phyloP scores from a whole-genome alignment of 1,139 yeast species.

The Magnusiomyces sp. region DNA sequence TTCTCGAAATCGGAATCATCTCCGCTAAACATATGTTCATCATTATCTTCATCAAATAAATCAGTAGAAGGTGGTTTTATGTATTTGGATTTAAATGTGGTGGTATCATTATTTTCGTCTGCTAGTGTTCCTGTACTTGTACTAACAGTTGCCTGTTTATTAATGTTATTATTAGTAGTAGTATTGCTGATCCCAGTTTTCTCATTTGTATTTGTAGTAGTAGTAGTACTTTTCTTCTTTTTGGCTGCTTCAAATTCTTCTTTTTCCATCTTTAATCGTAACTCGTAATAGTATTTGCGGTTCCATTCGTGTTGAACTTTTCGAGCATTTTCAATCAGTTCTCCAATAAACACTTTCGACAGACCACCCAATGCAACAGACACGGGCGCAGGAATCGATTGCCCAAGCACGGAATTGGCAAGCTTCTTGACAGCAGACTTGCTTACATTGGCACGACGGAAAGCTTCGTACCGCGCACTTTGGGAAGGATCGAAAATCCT shows the following conservation, averaged over 20 bases:
- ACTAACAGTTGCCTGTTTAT: neutral
- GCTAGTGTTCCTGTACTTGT: neutral
- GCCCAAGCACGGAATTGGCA: constrained; percentile 72
- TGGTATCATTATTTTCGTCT: too few relatives aligned
- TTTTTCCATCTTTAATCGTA: constrained; percentile 5
- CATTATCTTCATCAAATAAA: too few relatives aligned
- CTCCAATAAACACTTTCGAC: constrained; percentile 82
- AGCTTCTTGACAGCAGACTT: constrained; percentile 73
- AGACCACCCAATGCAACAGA: constrained; percentile 81
- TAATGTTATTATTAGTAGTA: constrained; percentile 5
- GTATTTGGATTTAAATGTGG: too few relatives aligned
- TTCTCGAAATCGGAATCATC: too few relatives aligned
- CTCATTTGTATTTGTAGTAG: constrained; percentile 25
- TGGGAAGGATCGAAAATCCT: constrained; percentile 74
- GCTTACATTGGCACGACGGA: constrained; percentile 73
- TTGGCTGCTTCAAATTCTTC: constrained; percentile 21
- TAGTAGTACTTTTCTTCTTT: constrained; percentile 14
- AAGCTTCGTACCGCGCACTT: constrained; percentile 81
- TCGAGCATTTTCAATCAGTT: constrained; percentile 72
- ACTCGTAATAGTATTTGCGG: constrained; percentile 3
- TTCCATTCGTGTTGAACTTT: constrained; percentile 40
- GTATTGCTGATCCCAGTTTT: constrained; percentile 22
- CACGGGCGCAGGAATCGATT: constrained; percentile 73
- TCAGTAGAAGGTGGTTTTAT: too few relatives aligned
- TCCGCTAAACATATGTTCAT: too few relatives aligned